Base-by-base conservation (phyloP, 106 monocot species). In the Platanthera guangdongensis region DNA sequence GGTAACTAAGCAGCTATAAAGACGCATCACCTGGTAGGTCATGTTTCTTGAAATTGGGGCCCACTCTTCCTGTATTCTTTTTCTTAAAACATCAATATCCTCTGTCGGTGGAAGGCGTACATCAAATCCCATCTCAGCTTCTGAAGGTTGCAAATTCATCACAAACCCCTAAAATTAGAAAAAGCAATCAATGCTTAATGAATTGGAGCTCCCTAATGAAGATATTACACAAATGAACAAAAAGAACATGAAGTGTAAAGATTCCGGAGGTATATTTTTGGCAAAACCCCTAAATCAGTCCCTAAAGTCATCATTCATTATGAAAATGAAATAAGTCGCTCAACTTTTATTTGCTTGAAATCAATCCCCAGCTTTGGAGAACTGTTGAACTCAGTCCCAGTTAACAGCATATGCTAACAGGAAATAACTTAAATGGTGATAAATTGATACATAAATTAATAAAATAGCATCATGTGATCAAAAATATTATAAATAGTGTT, bases 101-200 rank as follows among this genome's bases (percentile, higher is more conserved):
- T 60, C 79, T 49, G 90, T 89, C 47, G 95, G 95, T 46, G 93
- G 93, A 72, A 96, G 75, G 11, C 93, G 90, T 55, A 96, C 18
- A 85, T 96, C 90, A 84, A 89, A 91, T 8, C 93, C 95, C 30
- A 77, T 81, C 76, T 93, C 96, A 39, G 82, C 93, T 82, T 97
- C 96, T 71, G 96, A 97, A 72, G 96, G 89, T 88, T 97, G 96
- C 86, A 91, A 74, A 46, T 97, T 93, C 96, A 93, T 97, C 39
- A 85, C 88, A 86, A 91, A 97, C 85, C 93, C 96, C 96, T 93
- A 78, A 52, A 79, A n/a, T 48, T 25, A 81, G 57, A 39, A 30
- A 11, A 73, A 39, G 14, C 30, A 52, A 75, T 51, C 52, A 22
- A 46, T 60, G 47, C 46, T 19, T 48, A 25, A 45, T 6, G 75